These are phyloP conservation scores for Cryptosporidium sp. DNA, from an alignment of 169 alveolate species.

Conservation along the genomic window DNA sequence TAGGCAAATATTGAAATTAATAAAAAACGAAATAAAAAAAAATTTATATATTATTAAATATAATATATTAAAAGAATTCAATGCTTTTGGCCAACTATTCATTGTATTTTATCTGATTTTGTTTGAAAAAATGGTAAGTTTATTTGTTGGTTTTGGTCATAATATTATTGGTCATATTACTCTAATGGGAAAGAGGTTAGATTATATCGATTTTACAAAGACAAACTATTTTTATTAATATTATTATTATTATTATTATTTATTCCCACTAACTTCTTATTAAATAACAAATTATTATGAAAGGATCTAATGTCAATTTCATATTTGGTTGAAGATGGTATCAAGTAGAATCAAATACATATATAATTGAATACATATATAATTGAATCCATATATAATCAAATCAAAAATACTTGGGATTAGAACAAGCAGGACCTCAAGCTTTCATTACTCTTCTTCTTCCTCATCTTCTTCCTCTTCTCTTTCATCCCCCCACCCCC, in stretches of 20 bases:
- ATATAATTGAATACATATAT: neutral
- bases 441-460: too few species aligned
- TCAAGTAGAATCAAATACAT: neutral
- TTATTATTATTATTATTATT: too few species aligned
- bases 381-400: neutral
- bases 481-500: neutral
- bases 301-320: too few species aligned
- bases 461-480: too few species aligned
- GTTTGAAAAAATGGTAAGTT: conserved; percentile 25
- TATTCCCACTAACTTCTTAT: too few species aligned
- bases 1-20: neutral
- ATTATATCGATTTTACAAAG: too few species aligned
- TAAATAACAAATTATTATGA: too few species aligned
- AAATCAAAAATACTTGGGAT: neutral
- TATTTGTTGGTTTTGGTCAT: neutral
- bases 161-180: neutral
- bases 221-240: too few species aligned
- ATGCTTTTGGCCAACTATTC: neutral
- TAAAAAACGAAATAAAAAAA: neutral
- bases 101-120: neutral
- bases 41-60: too few species aligned
- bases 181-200: neutral
- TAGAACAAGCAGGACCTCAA: neutral
- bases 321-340: too few species aligned
- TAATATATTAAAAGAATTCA: neutral